A percentile compares a stretch with the other conserved stretches of the same genome.
These are phyloP conservation scores for Achlya hypogyna DNA, from an alignment of 352 stramenopile genomes.

Conservation along the genomic window DNA sequence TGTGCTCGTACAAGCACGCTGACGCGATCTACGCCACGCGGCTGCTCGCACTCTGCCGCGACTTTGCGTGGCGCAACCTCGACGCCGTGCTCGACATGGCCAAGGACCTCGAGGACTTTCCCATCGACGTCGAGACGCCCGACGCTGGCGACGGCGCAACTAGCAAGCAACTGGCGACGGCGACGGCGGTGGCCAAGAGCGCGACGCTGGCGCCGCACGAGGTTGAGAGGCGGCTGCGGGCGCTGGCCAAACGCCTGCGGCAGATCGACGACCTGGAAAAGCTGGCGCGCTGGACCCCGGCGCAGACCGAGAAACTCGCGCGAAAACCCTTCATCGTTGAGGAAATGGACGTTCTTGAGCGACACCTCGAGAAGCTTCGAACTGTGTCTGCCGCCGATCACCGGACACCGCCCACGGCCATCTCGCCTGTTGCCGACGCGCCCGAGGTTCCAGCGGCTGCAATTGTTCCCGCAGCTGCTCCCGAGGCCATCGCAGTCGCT, in stretches of 20 bases:
- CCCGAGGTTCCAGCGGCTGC: background rate
- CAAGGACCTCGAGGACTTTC: constrained; percentile 43
- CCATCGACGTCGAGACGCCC: constrained; percentile 57
- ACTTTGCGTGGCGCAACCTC: constrained; percentile 66
- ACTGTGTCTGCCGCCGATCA: no score
- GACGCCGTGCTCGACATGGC: constrained; percentile 57
- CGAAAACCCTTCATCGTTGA: constrained; percentile 2
- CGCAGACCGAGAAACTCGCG: constrained; percentile 9
- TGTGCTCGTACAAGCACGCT: constrained; percentile 48
- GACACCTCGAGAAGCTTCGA: constrained; percentile 3
- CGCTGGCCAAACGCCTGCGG: constrained; percentile 6
- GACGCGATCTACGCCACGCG: constrained; percentile 36
- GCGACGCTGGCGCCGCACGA: background rate
- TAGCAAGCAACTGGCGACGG: no score
- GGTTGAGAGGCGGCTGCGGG: constrained; percentile 10
- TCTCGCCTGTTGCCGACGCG: background rate
- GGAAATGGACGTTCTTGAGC: background rate
- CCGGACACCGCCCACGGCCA: background rate
- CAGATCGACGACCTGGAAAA: constrained; percentile 9
- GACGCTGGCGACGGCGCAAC: no score
- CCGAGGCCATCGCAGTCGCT: no score
- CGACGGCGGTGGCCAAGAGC: background rate
- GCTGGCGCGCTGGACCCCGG: background rate
- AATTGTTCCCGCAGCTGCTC: no score
- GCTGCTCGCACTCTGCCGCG: constrained; percentile 38